Conservation (phyloP, 2,329 filamentous ascomycete species). For the Cercospora nicotianae region DNA sequence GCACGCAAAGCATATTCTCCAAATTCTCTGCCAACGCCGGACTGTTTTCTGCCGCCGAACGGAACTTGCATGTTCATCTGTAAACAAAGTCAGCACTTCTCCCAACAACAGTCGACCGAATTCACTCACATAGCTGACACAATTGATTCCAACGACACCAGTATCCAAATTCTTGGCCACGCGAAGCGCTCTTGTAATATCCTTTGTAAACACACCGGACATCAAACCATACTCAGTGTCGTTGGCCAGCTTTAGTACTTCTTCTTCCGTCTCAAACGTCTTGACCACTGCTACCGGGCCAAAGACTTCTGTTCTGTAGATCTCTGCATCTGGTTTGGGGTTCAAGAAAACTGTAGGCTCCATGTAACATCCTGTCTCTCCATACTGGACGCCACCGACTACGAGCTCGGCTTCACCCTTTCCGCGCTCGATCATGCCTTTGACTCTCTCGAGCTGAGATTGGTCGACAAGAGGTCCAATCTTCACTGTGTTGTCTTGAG, state of each 20-base stretch:
- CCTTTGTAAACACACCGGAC: constrained; percentile 41
- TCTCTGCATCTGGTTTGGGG: constrained; percentile 40
- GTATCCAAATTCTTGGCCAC: constrained; percentile 44
- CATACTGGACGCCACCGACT: constrained; percentile 21
- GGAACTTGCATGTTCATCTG: neutral
- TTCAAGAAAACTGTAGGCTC: constrained; percentile 50
- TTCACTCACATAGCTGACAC: neutral
- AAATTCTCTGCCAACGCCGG: constrained; percentile 61
- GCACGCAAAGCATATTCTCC: constrained; percentile 60
- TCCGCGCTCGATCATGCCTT: constrained; percentile 21
- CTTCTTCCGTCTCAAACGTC: constrained; percentile 40
- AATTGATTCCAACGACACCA: constrained; percentile 43
- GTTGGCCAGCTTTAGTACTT: constrained; percentile 41
- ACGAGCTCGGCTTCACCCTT: constrained; percentile 24
- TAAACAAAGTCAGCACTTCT: neutral
- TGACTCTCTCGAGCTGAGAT: constrained; percentile 56
- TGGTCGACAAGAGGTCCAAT: constrained; percentile 59
- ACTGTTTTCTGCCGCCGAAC: constrained; percentile 63
- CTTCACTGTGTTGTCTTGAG: constrained; percentile 45
- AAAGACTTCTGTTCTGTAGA: constrained; percentile 41
- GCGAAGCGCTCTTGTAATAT: constrained; percentile 41
- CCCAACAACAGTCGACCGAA: neutral
- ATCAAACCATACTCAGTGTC: constrained; percentile 43
- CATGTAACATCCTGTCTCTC: constrained; percentile 43
- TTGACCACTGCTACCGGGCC: constrained; percentile 43